phyloP scores from a whole-genome alignment of 179 eudicot genomes.

The Amaranthus tricolor region DNA sequence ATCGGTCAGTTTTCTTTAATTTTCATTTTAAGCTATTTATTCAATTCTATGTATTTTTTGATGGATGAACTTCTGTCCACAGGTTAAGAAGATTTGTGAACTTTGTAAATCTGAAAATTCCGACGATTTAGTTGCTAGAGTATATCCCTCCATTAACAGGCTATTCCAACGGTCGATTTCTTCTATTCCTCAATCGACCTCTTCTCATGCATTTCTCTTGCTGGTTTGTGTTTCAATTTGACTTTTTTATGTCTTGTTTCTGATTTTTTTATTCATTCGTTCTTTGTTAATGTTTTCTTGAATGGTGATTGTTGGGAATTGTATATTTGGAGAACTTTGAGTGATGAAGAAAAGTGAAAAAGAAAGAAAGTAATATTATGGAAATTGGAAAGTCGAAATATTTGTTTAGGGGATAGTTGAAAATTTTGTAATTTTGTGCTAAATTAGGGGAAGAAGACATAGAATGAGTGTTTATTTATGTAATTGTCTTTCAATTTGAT shows the following conservation, averaged over 20 bases:
- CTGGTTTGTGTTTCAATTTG: conserved; percentile 41
- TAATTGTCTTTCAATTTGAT: not conserved
- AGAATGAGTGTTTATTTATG: not conserved
- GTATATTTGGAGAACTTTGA: not conserved
- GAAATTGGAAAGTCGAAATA: too few species aligned
- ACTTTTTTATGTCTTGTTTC: not conserved
- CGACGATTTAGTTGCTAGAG: conserved; percentile 88
- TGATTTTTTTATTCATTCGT: not conserved
- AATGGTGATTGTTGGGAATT: not conserved
- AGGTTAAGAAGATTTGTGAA: conserved; percentile 77
- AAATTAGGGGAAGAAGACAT: not conserved
- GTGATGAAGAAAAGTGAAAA: too few species aligned
- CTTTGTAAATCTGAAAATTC: conserved; percentile 77
- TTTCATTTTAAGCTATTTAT: not conserved
- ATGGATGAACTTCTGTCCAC: conserved; percentile 1
- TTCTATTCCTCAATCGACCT: conserved; percentile 65
- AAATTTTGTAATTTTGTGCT: not conserved
- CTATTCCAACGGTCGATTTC: conserved; percentile 85
- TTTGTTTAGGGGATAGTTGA: not conserved
- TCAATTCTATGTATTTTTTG: not conserved
- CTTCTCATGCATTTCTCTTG: conserved; percentile 72
- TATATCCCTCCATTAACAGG: conserved; percentile 77
- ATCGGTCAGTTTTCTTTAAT: conserved; percentile 45
- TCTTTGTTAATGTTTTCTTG: not conserved
- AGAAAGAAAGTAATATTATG: too few species aligned